Evolutionary conservation across 306 rosid species (phyloP).

Genomic region (Acacia melanoxylon): DNA sequence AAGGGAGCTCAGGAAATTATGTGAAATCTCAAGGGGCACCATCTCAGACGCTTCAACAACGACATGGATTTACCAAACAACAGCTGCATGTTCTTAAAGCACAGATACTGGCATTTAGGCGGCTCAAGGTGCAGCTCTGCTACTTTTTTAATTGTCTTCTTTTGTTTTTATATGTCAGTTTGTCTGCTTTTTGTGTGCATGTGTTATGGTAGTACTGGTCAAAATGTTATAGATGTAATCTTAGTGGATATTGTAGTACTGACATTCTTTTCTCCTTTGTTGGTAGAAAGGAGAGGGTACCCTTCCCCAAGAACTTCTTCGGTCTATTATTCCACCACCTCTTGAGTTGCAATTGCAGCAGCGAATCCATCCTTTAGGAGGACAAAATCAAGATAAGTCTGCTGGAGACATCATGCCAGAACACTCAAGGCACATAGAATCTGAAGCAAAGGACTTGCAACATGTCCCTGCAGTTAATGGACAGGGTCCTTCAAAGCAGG

Average conservation of each 20-base stretch:
- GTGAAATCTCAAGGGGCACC: slow-evolving; percentile 58
- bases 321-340: slow-evolving; percentile 88
- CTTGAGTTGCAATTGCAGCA: slow-evolving; percentile 75
- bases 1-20: slow-evolving; percentile 54
- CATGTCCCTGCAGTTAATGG: slow-evolving; percentile 50
- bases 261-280: slow-evolving; percentile 35
- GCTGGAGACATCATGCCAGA: slow-evolving; percentile 59
- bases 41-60: slow-evolving; percentile 58
- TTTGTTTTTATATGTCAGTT: neutral
- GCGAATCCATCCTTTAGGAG: slow-evolving; percentile 53
- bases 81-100: slow-evolving; percentile 98
- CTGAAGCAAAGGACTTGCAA: slow-evolving; percentile 58
- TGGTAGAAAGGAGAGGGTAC: slow-evolving; percentile 94
- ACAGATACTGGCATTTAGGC: slow-evolving; percentile 94
- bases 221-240: slow-evolving; percentile 19
- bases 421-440: slow-evolving; percentile 50
- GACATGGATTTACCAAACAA: slow-evolving; percentile 77
- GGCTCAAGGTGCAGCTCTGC: slow-evolving; percentile 69
- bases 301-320: slow-evolving; percentile 97
- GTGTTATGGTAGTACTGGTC: slow-evolving; percentile 23
- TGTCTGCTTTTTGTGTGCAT: slow-evolving; percentile 9
- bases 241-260: slow-evolving; percentile 21
- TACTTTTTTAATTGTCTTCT: slow-evolving; percentile 23
- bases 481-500: slow-evolving; percentile 57
- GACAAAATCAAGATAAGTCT: slow-evolving; percentile 65